Base-by-base conservation (phyloP, 2,329 filamentous ascomycete genomes). In the Botrytis porri region DNA sequence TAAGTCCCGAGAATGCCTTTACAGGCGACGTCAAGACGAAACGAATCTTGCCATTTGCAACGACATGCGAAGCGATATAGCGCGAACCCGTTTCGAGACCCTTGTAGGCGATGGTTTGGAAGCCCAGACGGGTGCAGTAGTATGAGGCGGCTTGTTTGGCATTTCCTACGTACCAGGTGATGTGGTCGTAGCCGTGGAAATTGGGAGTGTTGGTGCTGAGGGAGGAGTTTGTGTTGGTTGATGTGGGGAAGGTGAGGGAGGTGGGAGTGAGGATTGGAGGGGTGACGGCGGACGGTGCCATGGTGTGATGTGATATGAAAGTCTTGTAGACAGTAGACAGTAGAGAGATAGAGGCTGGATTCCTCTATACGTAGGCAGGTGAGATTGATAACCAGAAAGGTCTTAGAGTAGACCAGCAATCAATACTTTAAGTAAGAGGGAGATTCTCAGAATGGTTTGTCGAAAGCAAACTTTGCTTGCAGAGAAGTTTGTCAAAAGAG, bases 161-260 rank as follows among this genome's bases (percentile, higher is more conserved):
- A 81, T 98, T 98, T 81, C 95, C 94, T 43, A 98, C 95, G 85
- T 94, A 97, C 95, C 95, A 98, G 77, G 94, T 95, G 73, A 97
- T 89, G 83, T 97, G 93, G 83, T 97, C 93, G 82, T 97, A 98
- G 80, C 93, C 94, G 75, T 89, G 88, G 84, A 97, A 95, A 81
- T 86, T 87, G 78, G 82, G 83, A 75, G 78, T 84, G 39, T 9
- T 48, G 41, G 63, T 66, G 10, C 39, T 59, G 37, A 73, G 48
- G 7, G 66, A 51, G 12, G 60, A 64, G 22, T 70, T 51, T 41
- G 67, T 71, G 16, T 61, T 59, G 14, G 37, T 39, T n/a, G 51
- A 20, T n/a, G 82, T 81, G 51, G 82, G 80, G 62, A 79, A 78
- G 29, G 83, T 80, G 62, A 83, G 79, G 77, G 77, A 77, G 22